Conservation (phyloP, 495 filamentous ascomycete genomes). For the Pyrenula aspistea region DNA sequence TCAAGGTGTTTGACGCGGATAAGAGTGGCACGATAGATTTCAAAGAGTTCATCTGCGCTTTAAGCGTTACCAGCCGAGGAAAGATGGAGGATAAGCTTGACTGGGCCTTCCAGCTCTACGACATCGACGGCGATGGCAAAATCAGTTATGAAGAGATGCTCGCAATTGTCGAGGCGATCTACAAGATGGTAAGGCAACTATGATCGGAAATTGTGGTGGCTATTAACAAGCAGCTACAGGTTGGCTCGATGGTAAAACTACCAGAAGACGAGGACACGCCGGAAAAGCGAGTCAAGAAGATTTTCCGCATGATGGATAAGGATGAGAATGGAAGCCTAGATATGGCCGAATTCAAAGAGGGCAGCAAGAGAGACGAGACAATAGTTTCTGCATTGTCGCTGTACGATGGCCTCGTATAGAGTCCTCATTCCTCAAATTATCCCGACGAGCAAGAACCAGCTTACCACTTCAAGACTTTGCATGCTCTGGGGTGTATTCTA, state of each 20-base stretch:
- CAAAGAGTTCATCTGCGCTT: slow-evolving; percentile 97
- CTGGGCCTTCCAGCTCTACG: slow-evolving; percentile 98
- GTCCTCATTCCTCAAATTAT: not conserved
- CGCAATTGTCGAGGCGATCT: slow-evolving; percentile 95
- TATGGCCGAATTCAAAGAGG: slow-evolving; percentile 97
- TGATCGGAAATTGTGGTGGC: not conserved
- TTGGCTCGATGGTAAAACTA: slow-evolving; percentile 97
- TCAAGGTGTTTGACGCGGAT: slow-evolving; percentile 97
- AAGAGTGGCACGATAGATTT: slow-evolving; percentile 97
- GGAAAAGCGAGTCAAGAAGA: slow-evolving; percentile 95
- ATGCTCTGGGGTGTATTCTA: not conserved
- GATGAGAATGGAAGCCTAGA: slow-evolving; percentile 91
- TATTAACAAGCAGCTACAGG: slow-evolving; percentile 33
- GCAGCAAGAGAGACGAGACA: slow-evolving; percentile 97
- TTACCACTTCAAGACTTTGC: too few species aligned
- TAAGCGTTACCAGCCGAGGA: slow-evolving; percentile 91
- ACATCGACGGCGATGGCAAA: slow-evolving; percentile 97
- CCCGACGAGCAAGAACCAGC: too few species aligned
- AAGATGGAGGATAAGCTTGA: slow-evolving; percentile 99
- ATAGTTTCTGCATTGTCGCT: slow-evolving; percentile 94
- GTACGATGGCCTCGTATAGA: slow-evolving; percentile 87
- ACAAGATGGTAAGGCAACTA: slow-evolving; percentile 76
- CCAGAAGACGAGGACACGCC: slow-evolving; percentile 98
- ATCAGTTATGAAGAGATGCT: slow-evolving; percentile 99
- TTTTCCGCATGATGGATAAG: slow-evolving; percentile 99